phyloP scores from a whole-genome alignment of 768 basidiomycete genomes.

The Infundibulicybe gibba region DNA sequence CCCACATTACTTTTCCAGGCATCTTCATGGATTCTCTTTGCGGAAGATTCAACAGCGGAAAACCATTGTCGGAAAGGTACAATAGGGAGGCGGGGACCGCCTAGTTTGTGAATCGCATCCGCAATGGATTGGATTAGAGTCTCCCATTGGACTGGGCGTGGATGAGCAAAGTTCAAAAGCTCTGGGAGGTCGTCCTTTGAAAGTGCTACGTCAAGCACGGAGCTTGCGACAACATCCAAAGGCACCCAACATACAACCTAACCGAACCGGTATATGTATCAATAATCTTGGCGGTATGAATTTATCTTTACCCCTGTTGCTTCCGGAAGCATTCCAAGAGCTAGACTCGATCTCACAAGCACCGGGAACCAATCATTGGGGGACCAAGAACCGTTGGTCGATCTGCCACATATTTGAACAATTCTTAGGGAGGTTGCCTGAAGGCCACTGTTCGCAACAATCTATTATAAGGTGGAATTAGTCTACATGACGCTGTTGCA shows the following conservation, averaged over 20 bases:
- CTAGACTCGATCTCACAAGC: conserved; percentile 27
- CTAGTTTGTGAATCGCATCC: conserved; percentile 7
- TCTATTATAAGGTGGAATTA: conserved; percentile 1
- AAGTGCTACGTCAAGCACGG: conserved; percentile 29
- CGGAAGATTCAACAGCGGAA: conserved; percentile 16
- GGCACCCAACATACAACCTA: conserved; percentile 32
- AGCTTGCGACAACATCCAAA: conserved; percentile 26
- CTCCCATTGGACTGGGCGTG: conserved; percentile 26
- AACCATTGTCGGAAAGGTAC: conserved; percentile 26
- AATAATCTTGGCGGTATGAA: background rate
- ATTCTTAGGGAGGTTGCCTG: conserved; percentile 14
- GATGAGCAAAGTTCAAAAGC: conserved; percentile 34
- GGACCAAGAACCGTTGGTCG: conserved; percentile 31
- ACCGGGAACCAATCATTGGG: conserved; percentile 32
- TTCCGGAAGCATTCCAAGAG: conserved; percentile 10
- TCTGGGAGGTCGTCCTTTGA: conserved; percentile 10
- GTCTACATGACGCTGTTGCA: background rate
- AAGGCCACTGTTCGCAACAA: conserved; percentile 14
- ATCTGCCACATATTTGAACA: conserved; percentile 32
- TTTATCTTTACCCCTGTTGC: background rate
- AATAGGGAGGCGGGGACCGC: conserved; percentile 14
- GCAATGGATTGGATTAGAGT: conserved; percentile 18
- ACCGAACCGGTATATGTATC: conserved; percentile 8
- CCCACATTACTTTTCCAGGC: conserved; percentile 27
- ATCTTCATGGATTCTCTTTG: conserved; percentile 14